Conservation (phyloP, 352 stramenopile genomes). For the Thalassiosira delicatula region DNA sequence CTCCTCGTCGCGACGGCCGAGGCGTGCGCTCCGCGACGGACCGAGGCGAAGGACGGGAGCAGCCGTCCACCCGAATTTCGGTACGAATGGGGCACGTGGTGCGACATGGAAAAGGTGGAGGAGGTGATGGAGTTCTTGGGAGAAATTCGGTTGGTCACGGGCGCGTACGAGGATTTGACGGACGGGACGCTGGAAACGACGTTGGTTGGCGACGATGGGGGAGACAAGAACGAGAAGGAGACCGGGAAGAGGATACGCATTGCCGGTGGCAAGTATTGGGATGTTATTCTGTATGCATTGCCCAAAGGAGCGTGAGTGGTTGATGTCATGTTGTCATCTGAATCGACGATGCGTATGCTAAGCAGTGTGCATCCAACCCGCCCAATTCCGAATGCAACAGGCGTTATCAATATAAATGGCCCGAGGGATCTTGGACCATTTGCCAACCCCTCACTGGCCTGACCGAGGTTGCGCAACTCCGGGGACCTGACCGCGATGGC, state of each 20-base stretch:
- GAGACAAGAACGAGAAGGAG: slow-evolving; percentile 34
- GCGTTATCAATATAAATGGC: slow-evolving; percentile 66
- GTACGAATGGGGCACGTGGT: slow-evolving; percentile 74
- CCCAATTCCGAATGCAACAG: slow-evolving; percentile 8
- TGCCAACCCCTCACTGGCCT: slow-evolving; percentile 71
- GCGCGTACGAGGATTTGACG: slow-evolving; percentile 52
- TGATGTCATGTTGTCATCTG: not conserved
- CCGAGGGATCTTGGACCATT: slow-evolving; percentile 76
- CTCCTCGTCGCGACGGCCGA: slow-evolving; percentile 29
- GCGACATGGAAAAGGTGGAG: slow-evolving; percentile 39
- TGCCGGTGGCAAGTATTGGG: slow-evolving; percentile 71
- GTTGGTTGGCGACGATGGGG: not conserved
- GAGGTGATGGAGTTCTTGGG: slow-evolving; percentile 65
- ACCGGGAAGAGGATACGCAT: slow-evolving; percentile 57
- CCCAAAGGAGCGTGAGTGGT: slow-evolving; percentile 50
- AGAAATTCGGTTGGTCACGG: slow-evolving; percentile 44
- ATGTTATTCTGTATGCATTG: slow-evolving; percentile 76
- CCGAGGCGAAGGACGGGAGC: slow-evolving; percentile 49
- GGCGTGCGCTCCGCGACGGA: slow-evolving; percentile 49
- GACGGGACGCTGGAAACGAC: slow-evolving; percentile 20
- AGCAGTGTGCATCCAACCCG: not conserved
- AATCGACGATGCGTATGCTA: not conserved
- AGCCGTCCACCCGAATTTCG: slow-evolving; percentile 53
- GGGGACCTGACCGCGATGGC: slow-evolving; percentile 67
- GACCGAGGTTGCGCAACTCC: slow-evolving; percentile 66